These are phyloP conservation scores for Malus orientalis DNA, from an alignment of 306 rosid genomes.

Conservation along the genomic window DNA sequence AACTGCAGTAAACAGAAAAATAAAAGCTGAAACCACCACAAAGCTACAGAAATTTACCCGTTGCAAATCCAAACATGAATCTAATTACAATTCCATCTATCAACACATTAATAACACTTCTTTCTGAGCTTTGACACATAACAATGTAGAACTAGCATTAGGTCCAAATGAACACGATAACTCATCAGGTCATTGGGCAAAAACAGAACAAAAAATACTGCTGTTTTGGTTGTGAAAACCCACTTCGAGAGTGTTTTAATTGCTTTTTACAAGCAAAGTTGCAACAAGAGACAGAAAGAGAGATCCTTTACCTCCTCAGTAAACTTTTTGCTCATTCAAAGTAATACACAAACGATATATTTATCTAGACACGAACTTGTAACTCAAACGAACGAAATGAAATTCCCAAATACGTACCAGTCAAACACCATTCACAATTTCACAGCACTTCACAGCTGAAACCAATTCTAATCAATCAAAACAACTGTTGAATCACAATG, in stretches of 20 bases:
- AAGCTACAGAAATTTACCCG: not conserved
- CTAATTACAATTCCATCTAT: not conserved
- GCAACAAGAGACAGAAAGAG: not conserved
- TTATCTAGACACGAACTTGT: not conserved
- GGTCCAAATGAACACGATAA: not conserved
- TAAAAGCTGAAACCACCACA: not conserved
- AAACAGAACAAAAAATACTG: not conserved
- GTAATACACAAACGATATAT: not conserved
- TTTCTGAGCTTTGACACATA: not conserved
- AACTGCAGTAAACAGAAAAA: slow-evolving; percentile 37
- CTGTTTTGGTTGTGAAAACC: not conserved
- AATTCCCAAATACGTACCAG: not conserved
- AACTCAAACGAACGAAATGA: not conserved
- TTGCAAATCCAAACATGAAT: not conserved
- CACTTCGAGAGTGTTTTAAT: not conserved
- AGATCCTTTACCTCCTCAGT: not conserved
- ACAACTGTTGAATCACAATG: not conserved
- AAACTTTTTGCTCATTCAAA: not conserved
- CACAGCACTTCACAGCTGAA: not conserved
- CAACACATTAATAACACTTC: not conserved
- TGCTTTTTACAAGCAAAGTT: not conserved
- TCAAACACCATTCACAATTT: not conserved
- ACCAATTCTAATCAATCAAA: not conserved
- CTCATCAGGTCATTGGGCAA: not conserved
- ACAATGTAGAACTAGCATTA: not conserved